A percentile compares a stretch with the other conserved stretches of the same genome.
Evolutionary conservation across 1,284 basidiomycete species (phyloP).

Genomic region (Ganoderma sp.): DNA sequence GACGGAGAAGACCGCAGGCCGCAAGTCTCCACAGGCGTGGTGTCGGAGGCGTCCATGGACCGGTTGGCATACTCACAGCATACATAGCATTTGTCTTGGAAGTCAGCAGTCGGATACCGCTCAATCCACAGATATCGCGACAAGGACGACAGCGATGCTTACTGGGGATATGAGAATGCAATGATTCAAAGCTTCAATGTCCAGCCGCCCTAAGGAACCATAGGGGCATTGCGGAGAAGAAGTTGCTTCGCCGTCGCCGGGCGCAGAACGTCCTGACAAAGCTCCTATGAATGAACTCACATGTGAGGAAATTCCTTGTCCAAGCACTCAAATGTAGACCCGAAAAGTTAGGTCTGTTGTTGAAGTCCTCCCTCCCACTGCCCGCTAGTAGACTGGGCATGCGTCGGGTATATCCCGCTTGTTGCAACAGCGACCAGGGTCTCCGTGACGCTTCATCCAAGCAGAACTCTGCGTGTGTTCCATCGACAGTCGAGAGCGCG

Average conservation of each 20-base stretch:
- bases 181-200: neutral
- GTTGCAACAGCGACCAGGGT: neutral
- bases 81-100: neutral
- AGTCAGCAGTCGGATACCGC: neutral
- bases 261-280: neutral
- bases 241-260: neutral
- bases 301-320: neutral
- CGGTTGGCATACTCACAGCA: slow-evolving; percentile 1
- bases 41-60: slow-evolving; percentile 2
- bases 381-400: neutral
- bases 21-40: neutral
- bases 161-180: neutral
- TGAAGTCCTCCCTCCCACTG: neutral
- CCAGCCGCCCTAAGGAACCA: neutral
- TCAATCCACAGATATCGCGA: neutral
- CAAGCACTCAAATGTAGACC: neutral
- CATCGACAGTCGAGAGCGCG: neutral
- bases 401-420: neutral
- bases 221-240: neutral
- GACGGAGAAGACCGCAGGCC: slow-evolving; percentile 1
- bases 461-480: too few species aligned
- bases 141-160: neutral
- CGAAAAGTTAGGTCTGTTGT: neutral
- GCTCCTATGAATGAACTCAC: neutral
- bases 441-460: too few species aligned